Conservation (phyloP, 768 basidiomycete genomes). For the Boletellus ananiceps region DNA sequence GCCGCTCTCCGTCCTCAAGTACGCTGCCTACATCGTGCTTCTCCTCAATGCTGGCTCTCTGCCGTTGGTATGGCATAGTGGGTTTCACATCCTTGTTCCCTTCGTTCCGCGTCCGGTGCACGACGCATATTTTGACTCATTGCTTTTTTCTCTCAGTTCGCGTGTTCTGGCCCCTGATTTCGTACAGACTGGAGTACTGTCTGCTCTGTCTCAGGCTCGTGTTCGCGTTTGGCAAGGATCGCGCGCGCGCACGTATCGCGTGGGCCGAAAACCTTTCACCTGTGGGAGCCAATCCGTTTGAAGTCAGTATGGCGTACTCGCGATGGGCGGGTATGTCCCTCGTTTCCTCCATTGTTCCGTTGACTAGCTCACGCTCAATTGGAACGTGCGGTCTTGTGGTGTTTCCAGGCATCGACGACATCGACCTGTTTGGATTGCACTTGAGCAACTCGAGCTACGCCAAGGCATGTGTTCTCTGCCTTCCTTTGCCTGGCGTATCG, state of each 20-base stretch:
- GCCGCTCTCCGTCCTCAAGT: slow-evolving; percentile 17
- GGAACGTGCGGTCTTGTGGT: not conserved
- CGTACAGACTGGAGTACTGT: slow-evolving; percentile 30
- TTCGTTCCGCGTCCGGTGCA: not conserved
- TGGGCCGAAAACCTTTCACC: slow-evolving; percentile 50
- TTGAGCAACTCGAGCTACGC: slow-evolving; percentile 80
- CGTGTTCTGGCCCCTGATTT: slow-evolving; percentile 47
- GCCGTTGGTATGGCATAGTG: slow-evolving; percentile 68
- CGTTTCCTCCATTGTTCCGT: too few species aligned
- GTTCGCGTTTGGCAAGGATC: slow-evolving; percentile 34
- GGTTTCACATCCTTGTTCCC: slow-evolving; percentile 24
- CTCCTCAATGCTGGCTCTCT: slow-evolving; percentile 58
- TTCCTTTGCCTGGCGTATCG: not conserved
- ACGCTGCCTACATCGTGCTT: slow-evolving; percentile 37
- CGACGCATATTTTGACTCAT: not conserved
- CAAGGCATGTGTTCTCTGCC: slow-evolving; percentile 41
- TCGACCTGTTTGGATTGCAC: slow-evolving; percentile 62
- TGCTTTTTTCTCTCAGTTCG: slow-evolving; percentile 36
- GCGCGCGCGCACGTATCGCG: slow-evolving; percentile 31
- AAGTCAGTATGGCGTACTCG: slow-evolving; percentile 36
- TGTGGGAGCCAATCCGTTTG: slow-evolving; percentile 56
- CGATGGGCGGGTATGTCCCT: slow-evolving; percentile 49
- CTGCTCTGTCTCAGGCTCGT: slow-evolving; percentile 33
- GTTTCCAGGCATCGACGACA: slow-evolving; percentile 59
- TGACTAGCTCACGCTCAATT: not conserved